Evolutionary conservation across 805 yeast species (phyloP).

Genomic region (Saccharomycopsis microspora): DNA sequence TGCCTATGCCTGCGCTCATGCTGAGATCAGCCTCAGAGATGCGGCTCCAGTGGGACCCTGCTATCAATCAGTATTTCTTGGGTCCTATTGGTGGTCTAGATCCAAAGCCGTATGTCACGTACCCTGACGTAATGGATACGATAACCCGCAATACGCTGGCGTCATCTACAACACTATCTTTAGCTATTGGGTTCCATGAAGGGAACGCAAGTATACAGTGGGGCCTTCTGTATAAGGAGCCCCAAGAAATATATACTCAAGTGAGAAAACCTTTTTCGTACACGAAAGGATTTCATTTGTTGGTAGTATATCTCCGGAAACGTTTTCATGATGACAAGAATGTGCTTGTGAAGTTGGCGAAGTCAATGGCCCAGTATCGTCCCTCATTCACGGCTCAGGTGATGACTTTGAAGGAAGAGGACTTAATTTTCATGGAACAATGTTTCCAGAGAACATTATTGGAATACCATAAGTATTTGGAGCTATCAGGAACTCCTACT

Average conservation of each 20-base stretch:
- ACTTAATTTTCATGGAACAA: slow-evolving; percentile 89
- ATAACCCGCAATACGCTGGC: background rate
- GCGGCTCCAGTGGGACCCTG: slow-evolving; percentile 39
- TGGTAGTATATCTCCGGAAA: slow-evolving; percentile 59
- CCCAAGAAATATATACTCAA: slow-evolving; percentile 69
- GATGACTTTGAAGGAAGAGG: slow-evolving; percentile 79
- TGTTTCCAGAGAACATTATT: slow-evolving; percentile 86
- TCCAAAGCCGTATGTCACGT: slow-evolving; percentile 30
- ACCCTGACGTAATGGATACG: slow-evolving; percentile 43
- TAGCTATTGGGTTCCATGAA: slow-evolving; percentile 22
- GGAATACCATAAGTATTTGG: slow-evolving; percentile 78
- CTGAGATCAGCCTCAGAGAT: slow-evolving; percentile 9
- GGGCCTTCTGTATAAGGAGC: slow-evolving; percentile 43
- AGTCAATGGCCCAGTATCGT: slow-evolving; percentile 79
- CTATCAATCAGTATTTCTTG: slow-evolving; percentile 57
- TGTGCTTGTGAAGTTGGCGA: slow-evolving; percentile 71
- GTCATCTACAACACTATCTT: slow-evolving; percentile 16
- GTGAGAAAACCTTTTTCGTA: slow-evolving; percentile 74
- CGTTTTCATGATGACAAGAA: slow-evolving; percentile 47
- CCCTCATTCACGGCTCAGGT: slow-evolving; percentile 92
- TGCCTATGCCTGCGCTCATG: background rate
- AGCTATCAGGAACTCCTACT: slow-evolving; percentile 86
- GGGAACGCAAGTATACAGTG: slow-evolving; percentile 17
- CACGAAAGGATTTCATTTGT: slow-evolving; percentile 80
- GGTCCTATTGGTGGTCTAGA: slow-evolving; percentile 33